phyloP scores from a whole-genome alignment of 1,139 yeast species.

The Zygosaccharomyces pseudobailii region DNA sequence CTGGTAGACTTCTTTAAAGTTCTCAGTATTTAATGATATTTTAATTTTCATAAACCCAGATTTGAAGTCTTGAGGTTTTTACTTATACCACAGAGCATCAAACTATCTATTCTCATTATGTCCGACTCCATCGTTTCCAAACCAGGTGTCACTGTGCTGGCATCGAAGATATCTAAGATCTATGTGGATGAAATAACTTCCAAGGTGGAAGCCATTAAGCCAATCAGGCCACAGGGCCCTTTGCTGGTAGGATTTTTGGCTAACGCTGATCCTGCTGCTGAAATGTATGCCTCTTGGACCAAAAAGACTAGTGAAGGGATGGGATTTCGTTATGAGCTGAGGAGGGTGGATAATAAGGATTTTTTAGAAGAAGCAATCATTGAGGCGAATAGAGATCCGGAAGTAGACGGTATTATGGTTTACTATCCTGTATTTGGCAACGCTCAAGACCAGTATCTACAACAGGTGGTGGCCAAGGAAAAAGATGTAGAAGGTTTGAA shows the following conservation, averaged over 20 bases:
- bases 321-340: conserved; percentile 80
- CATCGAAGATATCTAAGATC: conserved; percentile 80
- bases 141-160: conserved; percentile 76
- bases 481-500: conserved; percentile 96
- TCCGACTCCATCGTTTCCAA: conserved; percentile 17
- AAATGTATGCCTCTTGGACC: conserved; percentile 94
- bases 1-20: not conserved
- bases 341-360: conserved; percentile 65
- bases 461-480: conserved; percentile 75
- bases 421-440: conserved; percentile 97
- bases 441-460: conserved; percentile 90
- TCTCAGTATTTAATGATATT: not conserved
- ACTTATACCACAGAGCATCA: not conserved
- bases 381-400: conserved; percentile 71
- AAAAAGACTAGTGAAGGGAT: conserved; percentile 80
- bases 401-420: conserved; percentile 92
- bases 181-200: conserved; percentile 66
- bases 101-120: conserved; percentile 1
- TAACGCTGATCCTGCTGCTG: conserved; percentile 90
- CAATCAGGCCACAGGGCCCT: conserved; percentile 43
- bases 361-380: conserved; percentile 78
- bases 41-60: not conserved
- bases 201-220: conserved; percentile 47
- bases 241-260: conserved; percentile 87
- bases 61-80: not conserved